These are phyloP conservation scores for Erodium chrysanthum DNA, from an alignment of 441 rosid genomes.

Conservation along the genomic window DNA sequence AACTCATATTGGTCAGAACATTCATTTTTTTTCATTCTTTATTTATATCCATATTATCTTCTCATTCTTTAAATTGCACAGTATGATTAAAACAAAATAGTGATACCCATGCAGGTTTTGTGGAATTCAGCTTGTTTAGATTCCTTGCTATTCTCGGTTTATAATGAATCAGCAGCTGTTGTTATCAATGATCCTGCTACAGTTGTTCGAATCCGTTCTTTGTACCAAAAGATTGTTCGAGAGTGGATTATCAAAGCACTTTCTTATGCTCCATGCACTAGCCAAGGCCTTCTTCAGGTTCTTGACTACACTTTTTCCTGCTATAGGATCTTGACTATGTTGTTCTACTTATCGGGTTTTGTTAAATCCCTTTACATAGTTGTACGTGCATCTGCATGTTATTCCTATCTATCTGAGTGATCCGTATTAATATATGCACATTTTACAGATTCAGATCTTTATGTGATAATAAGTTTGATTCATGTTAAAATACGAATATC, in stretches of 20 bases:
- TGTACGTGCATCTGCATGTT: background rate
- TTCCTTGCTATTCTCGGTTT: conserved; percentile 68
- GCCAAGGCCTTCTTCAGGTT: conserved; percentile 98
- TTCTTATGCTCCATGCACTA: conserved; percentile 94
- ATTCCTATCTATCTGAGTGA: conserved; percentile 10
- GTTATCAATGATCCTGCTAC: conserved; percentile 81
- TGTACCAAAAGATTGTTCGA: conserved; percentile 71
- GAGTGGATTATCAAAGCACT: conserved; percentile 89
- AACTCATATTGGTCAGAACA: conserved; percentile 12
- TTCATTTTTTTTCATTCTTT: background rate
- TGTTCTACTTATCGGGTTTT: background rate
- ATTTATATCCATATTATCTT: conserved; percentile 8
- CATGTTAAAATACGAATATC: background rate
- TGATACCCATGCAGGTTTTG: conserved; percentile 55
- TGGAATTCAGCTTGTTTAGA: conserved; percentile 98
- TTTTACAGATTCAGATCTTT: background rate
- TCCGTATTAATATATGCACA: background rate
- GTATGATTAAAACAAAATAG: conserved; percentile 19
- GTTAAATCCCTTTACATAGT: background rate
- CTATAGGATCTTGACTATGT: conserved; percentile 6
- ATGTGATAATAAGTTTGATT: background rate
- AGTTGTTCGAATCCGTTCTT: conserved; percentile 65
- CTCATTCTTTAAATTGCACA: conserved; percentile 13
- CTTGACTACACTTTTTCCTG: conserved; percentile 3
- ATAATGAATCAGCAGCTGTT: conserved; percentile 44